These are phyloP conservation scores for Cystobasidium sp. DNA, from an alignment of 1,284 basidiomycete species.

Conservation along the genomic window DNA sequence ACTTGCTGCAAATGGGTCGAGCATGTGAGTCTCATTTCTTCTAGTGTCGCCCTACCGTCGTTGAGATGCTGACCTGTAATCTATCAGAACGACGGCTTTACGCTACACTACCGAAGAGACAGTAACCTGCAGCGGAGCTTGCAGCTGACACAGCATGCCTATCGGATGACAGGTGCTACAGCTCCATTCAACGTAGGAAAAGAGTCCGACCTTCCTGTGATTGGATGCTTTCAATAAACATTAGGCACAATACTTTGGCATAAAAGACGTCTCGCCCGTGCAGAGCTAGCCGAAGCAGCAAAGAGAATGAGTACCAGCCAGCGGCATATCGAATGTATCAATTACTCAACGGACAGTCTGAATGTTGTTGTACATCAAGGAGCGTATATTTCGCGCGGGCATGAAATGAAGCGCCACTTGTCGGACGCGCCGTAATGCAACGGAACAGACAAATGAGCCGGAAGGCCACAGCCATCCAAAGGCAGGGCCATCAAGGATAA, in stretches of 20 bases:
- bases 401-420: too few relatives aligned
- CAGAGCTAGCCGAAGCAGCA: neutral
- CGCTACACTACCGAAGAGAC: slow-evolving; percentile 32
- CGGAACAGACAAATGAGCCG: too few relatives aligned
- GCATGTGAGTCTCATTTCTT: slow-evolving; percentile 38
- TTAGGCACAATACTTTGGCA: neutral
- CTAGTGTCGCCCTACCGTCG: neutral
- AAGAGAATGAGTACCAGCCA: too few relatives aligned
- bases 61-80: slow-evolving; percentile 1
- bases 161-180: slow-evolving; percentile 24
- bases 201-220: slow-evolving; percentile 31
- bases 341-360: too few relatives aligned
- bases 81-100: slow-evolving; percentile 41
- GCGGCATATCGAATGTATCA: too few relatives aligned
- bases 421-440: too few relatives aligned
- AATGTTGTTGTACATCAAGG: too few relatives aligned
- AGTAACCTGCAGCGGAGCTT: slow-evolving; percentile 14
- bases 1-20: slow-evolving; percentile 44
- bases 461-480: too few relatives aligned
- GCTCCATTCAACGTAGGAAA: slow-evolving; percentile 19
- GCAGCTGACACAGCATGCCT: slow-evolving; percentile 40
- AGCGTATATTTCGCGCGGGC: too few relatives aligned
- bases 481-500: too few relatives aligned
- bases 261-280: neutral
- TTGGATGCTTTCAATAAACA: slow-evolving; percentile 22